Evolutionary conservation across 129 eudicot species (phyloP).

Genomic region (Solidago caesia): DNA sequence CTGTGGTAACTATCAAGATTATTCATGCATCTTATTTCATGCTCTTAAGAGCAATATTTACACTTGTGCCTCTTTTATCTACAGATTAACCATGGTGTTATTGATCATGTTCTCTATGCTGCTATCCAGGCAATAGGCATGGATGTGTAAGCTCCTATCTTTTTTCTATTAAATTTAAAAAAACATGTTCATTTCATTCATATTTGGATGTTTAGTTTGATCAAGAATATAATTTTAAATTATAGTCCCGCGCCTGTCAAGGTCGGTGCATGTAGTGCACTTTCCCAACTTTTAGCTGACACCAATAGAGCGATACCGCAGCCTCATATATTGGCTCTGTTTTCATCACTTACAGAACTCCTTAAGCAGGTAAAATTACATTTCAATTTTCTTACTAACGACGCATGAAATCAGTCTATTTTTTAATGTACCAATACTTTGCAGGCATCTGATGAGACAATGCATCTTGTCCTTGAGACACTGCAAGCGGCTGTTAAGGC

Average conservation of each 20-base stretch:
- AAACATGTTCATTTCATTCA: background rate
- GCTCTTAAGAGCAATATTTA: constrained; percentile 14
- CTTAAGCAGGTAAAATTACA: constrained; percentile 67
- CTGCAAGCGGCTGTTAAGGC: constrained; percentile 80
- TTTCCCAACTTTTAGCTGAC: constrained; percentile 74
- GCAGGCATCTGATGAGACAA: constrained; percentile 94
- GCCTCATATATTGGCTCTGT: constrained; percentile 60
- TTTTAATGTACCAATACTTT: constrained; percentile 21
- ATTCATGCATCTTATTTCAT: constrained; percentile 4
- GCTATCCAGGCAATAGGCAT: constrained; percentile 79
- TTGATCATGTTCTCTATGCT: constrained; percentile 73
- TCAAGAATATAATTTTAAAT: background rate
- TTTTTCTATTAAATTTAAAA: background rate
- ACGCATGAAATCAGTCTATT: constrained; percentile 22
- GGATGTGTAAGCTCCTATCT: constrained; percentile 68
- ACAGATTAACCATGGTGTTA: constrained; percentile 63
- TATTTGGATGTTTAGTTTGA: background rate
- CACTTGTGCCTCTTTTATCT: constrained; percentile 22
- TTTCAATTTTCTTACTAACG: constrained; percentile 1
- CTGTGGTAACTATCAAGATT: constrained; percentile 56
- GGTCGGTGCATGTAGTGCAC: constrained; percentile 96
- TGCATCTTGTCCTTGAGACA: constrained; percentile 97
- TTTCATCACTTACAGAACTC: constrained; percentile 84
- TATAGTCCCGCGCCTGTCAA: constrained; percentile 84
- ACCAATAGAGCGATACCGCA: constrained; percentile 62